Conservation (phyloP, 768 basidiomycete genomes). For the Rickenella mellea region DNA sequence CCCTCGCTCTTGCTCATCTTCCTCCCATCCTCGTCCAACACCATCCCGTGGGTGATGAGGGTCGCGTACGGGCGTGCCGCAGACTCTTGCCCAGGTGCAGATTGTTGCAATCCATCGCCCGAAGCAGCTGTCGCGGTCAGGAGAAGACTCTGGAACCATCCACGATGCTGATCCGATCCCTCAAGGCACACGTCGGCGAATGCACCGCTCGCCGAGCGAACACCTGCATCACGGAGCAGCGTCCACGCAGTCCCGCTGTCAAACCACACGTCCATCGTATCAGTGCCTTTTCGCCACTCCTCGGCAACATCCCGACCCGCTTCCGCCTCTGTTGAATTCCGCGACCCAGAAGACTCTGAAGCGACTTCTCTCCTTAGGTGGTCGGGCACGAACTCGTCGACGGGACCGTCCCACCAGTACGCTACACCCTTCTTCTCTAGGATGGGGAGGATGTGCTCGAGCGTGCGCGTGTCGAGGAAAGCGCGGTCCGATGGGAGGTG, state of each 20-base stretch:
- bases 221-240: constrained; percentile 33
- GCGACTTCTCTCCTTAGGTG: constrained; percentile 32
- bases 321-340: too few species aligned
- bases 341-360: too few species aligned
- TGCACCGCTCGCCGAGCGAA: constrained; percentile 22
- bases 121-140: constrained; percentile 60
- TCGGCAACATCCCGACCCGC: constrained; percentile 27
- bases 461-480: constrained; percentile 50
- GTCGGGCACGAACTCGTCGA: constrained; percentile 72
- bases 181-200: constrained; percentile 87
- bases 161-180: constrained; percentile 94
- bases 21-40: constrained; percentile 81
- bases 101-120: constrained; percentile 3
- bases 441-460: constrained; percentile 71
- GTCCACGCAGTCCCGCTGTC: constrained; percentile 96
- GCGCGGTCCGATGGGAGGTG: constrained; percentile 52
- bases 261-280: constrained; percentile 99
- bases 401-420: constrained; percentile 90
- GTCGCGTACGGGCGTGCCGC: constrained; percentile 53
- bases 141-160: constrained; percentile 97
- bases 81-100: constrained; percentile 21
- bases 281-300: constrained; percentile 70
- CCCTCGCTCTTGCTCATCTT: constrained; percentile 98
- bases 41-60: constrained; percentile 94
- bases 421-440: constrained; percentile 62